Conservation (phyloP, 1,284 basidiomycete species). For the Sphaerobolus stellatus region DNA sequence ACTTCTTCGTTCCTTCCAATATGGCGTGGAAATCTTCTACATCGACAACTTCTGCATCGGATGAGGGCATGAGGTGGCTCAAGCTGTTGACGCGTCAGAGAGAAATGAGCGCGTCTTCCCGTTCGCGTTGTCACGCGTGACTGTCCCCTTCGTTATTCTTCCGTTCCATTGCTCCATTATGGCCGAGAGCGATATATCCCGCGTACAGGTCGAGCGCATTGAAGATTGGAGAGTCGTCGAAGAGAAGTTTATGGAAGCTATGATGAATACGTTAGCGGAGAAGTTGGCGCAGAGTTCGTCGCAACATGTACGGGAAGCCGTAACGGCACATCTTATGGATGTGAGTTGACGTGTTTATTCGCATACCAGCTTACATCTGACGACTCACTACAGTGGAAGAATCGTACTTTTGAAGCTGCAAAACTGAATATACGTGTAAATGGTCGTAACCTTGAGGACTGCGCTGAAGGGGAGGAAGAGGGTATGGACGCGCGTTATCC, state of each 20-base stretch:
- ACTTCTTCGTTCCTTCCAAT: constrained; percentile 1
- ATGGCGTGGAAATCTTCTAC: constrained; percentile 9
- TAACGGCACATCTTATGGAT: constrained; percentile 50
- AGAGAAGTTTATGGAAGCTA: constrained; percentile 46
- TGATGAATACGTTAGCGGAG: constrained; percentile 44
- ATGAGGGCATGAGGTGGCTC: constrained; percentile 7
- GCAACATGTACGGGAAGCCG: constrained; percentile 41
- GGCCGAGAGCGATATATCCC: constrained; percentile 45
- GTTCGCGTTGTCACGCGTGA: constrained; percentile 4
- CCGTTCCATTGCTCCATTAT: constrained; percentile 34
- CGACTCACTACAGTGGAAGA: constrained; percentile 48
- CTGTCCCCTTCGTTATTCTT: constrained; percentile 3
- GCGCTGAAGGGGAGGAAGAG: constrained; percentile 53
- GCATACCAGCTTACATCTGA: constrained; percentile 9
- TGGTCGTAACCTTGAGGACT: constrained; percentile 71
- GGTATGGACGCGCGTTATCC: constrained; percentile 36
- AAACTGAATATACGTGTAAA: constrained; percentile 76
- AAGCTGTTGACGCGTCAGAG: not conserved
- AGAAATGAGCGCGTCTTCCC: constrained; percentile 4
- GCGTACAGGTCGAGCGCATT: constrained; percentile 61
- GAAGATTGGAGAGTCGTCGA: constrained; percentile 63
- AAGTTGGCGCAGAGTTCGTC: constrained; percentile 37
- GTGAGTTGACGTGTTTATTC: constrained; percentile 32
- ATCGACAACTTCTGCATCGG: constrained; percentile 4
- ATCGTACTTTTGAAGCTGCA: constrained; percentile 59